Conservation (phyloP, 495 filamentous ascomycete species). For the Halenospora varia region DNA sequence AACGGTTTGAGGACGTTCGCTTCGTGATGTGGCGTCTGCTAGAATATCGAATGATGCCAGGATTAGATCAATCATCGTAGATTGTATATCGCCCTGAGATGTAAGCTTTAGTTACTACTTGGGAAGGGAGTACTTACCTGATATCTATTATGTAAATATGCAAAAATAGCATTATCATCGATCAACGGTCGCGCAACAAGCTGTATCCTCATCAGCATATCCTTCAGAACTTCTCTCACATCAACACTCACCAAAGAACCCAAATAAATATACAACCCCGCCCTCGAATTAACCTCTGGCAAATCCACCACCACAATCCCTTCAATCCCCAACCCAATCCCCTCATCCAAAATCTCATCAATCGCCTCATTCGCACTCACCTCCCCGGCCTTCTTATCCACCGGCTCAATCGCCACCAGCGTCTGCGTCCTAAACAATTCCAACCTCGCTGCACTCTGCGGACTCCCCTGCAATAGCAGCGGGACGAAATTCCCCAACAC, state of each 20-base stretch:
- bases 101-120: constrained; percentile 13
- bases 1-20: constrained; percentile 65
- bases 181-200: constrained; percentile 77
- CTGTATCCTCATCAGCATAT: constrained; percentile 38
- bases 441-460: constrained; percentile 44
- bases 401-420: constrained; percentile 40
- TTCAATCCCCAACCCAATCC: constrained; percentile 40
- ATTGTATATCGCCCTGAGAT: constrained; percentile 67
- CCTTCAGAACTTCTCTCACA: too few relatives aligned
- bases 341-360: constrained; percentile 43
- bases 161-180: constrained; percentile 74
- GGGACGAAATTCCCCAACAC: constrained; percentile 49
- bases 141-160: constrained; percentile 78
- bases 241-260: constrained; percentile 78
- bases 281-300: constrained; percentile 71
- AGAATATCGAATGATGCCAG: constrained; percentile 85
- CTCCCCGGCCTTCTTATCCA: constrained; percentile 42
- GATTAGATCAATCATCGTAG: constrained; percentile 75
- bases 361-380: constrained; percentile 38
- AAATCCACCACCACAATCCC: constrained; percentile 59
- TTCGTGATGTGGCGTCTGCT: constrained; percentile 78
- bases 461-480: constrained; percentile 43
- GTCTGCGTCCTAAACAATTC: constrained; percentile 49
- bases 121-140: constrained; percentile 42
- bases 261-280: constrained; percentile 88